These are phyloP conservation scores for Pythium aquatile DNA, from an alignment of 352 stramenopile genomes.

Conservation along the genomic window DNA sequence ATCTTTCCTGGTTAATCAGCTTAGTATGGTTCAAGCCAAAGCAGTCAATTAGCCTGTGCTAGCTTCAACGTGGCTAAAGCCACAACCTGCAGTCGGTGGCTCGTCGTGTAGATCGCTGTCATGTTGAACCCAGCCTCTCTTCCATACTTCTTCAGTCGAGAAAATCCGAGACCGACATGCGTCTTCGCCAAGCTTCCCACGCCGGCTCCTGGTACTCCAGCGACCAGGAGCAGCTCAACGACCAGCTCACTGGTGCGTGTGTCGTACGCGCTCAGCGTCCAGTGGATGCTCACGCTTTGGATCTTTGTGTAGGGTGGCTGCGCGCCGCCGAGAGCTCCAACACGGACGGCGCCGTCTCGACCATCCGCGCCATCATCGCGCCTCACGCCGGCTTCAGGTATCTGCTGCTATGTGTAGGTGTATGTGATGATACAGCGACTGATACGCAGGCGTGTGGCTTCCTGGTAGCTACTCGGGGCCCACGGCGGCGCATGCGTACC, in stretches of 20 bases:
- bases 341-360: constrained; percentile 34
- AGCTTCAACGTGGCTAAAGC: neutral
- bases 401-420: neutral
- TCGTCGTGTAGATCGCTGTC: neutral
- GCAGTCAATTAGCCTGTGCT: neutral
- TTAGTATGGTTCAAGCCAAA: neutral
- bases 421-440: neutral
- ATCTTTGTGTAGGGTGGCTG: constrained; percentile 48
- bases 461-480: constrained; percentile 89
- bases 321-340: constrained; percentile 35
- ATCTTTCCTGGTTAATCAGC: neutral
- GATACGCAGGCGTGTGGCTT: neutral
- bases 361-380: constrained; percentile 80
- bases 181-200: constrained; percentile 67
- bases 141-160: constrained; percentile 4
- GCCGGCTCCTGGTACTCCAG: constrained; percentile 85
- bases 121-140: constrained; percentile 9
- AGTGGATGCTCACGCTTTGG: neutral
- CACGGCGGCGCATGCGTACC: constrained; percentile 93
- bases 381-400: constrained; percentile 85
- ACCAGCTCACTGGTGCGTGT: constrained; percentile 52
- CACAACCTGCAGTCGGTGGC: neutral
- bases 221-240: constrained; percentile 54
- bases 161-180: constrained; percentile 23
- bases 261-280: neutral